Evolutionary conservation across 1,284 basidiomycete genomes (phyloP).

Genomic region (Termitomyces sp.): DNA sequence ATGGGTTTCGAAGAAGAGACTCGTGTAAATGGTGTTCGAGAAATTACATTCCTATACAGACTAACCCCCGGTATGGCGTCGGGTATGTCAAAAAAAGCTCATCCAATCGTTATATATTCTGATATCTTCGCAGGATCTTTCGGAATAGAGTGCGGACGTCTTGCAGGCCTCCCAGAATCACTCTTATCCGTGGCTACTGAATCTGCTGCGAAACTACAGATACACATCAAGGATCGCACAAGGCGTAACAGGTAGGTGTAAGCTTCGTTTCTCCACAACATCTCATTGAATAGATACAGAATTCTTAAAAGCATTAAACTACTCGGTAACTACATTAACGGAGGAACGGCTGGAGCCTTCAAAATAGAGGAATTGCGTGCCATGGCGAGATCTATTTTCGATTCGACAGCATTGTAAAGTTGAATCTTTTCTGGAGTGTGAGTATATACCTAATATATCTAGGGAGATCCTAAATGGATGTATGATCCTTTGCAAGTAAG

Average conservation of each 20-base stretch:
- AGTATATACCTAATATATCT: not conserved
- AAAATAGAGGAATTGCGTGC: constrained; percentile 16
- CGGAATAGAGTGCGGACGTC: constrained; percentile 83
- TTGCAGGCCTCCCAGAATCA: constrained; percentile 73
- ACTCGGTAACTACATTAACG: constrained; percentile 22
- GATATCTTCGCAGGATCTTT: constrained; percentile 60
- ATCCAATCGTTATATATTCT: not conserved
- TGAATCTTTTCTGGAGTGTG: not conserved
- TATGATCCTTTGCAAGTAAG: not conserved
- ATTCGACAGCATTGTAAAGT: constrained; percentile 6
- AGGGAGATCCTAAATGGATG: not conserved
- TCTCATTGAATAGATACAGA: constrained; percentile 16
- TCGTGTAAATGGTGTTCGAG: constrained; percentile 63
- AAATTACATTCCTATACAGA: constrained; percentile 83
- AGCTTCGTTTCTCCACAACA: not conserved
- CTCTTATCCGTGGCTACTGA: constrained; percentile 58
- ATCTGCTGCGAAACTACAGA: constrained; percentile 54
- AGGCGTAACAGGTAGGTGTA: constrained; percentile 45
- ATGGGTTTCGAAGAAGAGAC: constrained; percentile 77
- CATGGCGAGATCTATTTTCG: constrained; percentile 20
- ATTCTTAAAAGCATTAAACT: constrained; percentile 24
- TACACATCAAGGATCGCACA: constrained; percentile 43
- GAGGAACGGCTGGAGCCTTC: constrained; percentile 6
- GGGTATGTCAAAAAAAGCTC: constrained; percentile 27
- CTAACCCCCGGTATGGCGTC: constrained; percentile 69